Base-by-base conservation (phyloP, 2,329 filamentous ascomycete species). In the Phaeomoniella chlamydospora region DNA sequence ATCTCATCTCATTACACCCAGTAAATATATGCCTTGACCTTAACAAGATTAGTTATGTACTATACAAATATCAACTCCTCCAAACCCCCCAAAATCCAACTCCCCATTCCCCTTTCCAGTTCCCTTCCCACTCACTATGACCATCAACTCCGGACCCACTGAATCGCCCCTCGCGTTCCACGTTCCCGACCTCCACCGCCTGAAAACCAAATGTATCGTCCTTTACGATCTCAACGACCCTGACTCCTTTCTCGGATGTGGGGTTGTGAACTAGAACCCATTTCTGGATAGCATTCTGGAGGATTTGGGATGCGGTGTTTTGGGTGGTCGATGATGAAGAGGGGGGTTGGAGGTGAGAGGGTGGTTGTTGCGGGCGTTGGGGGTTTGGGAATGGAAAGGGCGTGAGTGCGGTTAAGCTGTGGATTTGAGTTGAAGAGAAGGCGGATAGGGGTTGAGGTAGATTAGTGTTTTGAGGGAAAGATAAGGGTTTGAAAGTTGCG, bases 11-110 rank as follows among this genome's bases (percentile, higher is more conserved):
- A n/a, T n/a, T n/a, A n/a, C n/a, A n/a, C n/a, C n/a, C n/a, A n/a
- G n/a, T n/a, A n/a, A n/a, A n/a, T n/a, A n/a, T n/a, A n/a, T n/a
- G n/a, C n/a, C n/a, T n/a, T n/a, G n/a, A n/a, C n/a, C n/a, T n/a
- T n/a, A n/a, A n/a, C n/a, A n/a, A n/a, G n/a, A n/a, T n/a, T n/a
- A n/a, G n/a, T n/a, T n/a, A n/a, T n/a, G n/a, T n/a, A n/a, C n/a
- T n/a, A n/a, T n/a, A n/a, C n/a, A n/a, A n/a, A n/a, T n/a, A 77
- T 53, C 41, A 80, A 56, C 4, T 78, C 74, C 38, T 74, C 65
- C 16, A 81, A 44, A 26, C 1, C 70, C 71, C 31, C 59, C 61
- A n/a, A 61, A 57, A 5, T 55, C 57, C 22, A 77, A 51, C 14
- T 65, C 67, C 1, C 58, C 59, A 18, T 64, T 48, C 33, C 55